Base-by-base conservation (phyloP, 2,329 filamentous ascomycete species). In the Microsporum audouinii region DNA sequence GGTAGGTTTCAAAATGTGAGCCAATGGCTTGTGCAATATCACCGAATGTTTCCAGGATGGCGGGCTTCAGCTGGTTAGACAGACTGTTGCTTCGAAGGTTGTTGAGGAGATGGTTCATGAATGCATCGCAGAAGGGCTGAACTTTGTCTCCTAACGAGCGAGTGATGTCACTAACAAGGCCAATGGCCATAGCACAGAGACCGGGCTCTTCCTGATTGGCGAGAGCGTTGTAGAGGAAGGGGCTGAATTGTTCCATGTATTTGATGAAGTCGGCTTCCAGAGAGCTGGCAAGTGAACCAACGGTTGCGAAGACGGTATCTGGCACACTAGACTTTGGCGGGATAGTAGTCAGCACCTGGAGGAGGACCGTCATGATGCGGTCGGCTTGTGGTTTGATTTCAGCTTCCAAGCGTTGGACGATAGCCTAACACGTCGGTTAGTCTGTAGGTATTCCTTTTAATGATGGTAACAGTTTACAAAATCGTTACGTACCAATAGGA, bases 71-170 rank as follows among this genome's bases (percentile, higher is more conserved):
- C 76, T 96, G 90, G 76, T 97, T 96, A 67, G 88, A 88, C 60
- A 95, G 82, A n/a, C 86, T 84, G 10, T 88, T 85, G 75, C 89
- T 95, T 84, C 89, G 85, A 47, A 99, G 79, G 76, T 96, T 95
- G 79, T 90, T 91, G 65, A 99, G 83, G 62, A 99, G 81, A 72
- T 94, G 88, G 81, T 99, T 99, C 94, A 99, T 99, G 75, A 97
- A 96, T 66, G 86, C 84, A 70, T 99, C 94, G 76, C 94, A 99
- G 80, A 88, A 97, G 61, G 92, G 94, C 77, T 95, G 89, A 70
- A 92, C 89, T 73, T 88, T 88, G 72, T 91, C 87, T 72, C 91
- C 89, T 72, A 97, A 81, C 14, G 92, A 94, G 68, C 94, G 87
- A 59, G 91, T 92, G 69, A 99, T 94, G 72, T 99, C 94, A 74